Evolutionary conservation across 108 stramenopile genomes (phyloP), one percentile per base, ranked within the genome.

Genomic region (Cyclotella atomus): DNA sequence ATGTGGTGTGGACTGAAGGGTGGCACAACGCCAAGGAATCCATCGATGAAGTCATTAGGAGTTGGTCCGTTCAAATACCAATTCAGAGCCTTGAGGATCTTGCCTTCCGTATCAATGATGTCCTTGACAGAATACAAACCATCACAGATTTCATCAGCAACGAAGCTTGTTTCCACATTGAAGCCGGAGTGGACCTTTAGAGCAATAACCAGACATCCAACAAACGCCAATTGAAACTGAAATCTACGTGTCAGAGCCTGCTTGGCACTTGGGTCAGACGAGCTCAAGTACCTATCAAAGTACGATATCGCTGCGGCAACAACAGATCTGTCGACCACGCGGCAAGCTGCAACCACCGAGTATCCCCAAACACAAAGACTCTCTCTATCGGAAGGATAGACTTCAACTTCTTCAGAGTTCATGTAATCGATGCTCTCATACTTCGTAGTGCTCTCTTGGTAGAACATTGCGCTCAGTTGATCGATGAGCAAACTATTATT

Each of bases 61-160:
- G 38, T 36, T 28, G 72, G 72, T 1, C 72, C 72, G 29, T 54
- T 73, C 19, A 73, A 19, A 7, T 59, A 9, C 72, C 72, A 73
- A n/a, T 55, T 1, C 35, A 73, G 45, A 17, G 53, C 53, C 0
- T 8, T 2, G 14, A 73, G 32, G 20, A 73, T 35, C 4, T 64
- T 38, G 7, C 0, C 19, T 33, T 73, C 72, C 52, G 34, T 36
- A 2, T 0, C 53, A 49, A 44, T 50, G n/a, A 73, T 0, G 21
- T 73, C 72, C 28, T 32, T 0, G 0, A 12, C 21, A 41, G 4
- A 29, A 52, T 73, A 73, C 62, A 44, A 20, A 4, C 49, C 47
- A 0, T 29, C 59, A 23, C 72, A 73, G 0, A 73, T 3, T 25
- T 24, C 33, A 17, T 44, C 52, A 1, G 62, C 24, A 4, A 73